Conservation (phyloP, 2,329 filamentous ascomycete species). For the Nakataea oryzae region DNA sequence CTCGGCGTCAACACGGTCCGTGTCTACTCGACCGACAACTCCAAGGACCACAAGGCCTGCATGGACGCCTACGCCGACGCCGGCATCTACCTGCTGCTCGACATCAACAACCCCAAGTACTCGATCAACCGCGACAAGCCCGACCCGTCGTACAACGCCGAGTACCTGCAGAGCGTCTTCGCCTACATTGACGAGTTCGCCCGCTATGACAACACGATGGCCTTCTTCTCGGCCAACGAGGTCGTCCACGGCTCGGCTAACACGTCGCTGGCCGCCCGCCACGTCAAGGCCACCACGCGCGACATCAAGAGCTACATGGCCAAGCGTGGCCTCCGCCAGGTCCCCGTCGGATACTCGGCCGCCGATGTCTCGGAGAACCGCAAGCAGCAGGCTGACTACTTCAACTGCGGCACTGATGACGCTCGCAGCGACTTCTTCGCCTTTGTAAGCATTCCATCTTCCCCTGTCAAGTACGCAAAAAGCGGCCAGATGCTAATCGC, state of each 20-base stretch:
- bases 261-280: constrained; percentile 57
- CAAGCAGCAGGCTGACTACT: constrained; percentile 77
- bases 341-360: constrained; percentile 67
- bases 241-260: constrained; percentile 59
- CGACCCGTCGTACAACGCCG: constrained; percentile 71
- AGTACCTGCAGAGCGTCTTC: constrained; percentile 76
- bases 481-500: constrained; percentile 6
- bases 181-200: constrained; percentile 78
- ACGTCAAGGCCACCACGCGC: constrained; percentile 69
- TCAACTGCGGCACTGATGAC: constrained; percentile 84
- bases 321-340: constrained; percentile 46
- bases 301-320: constrained; percentile 65
- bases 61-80: constrained; percentile 73
- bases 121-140: constrained; percentile 72
- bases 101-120: constrained; percentile 84
- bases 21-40: constrained; percentile 90
- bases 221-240: constrained; percentile 77
- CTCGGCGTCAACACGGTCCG: constrained; percentile 86
- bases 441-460: constrained; percentile 33
- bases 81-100: constrained; percentile 84
- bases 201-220: constrained; percentile 76
- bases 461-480: neutral
- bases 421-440: constrained; percentile 82
- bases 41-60: constrained; percentile 68
- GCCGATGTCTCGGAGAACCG: constrained; percentile 82